Percentiles rank a stretch among this genome's conserved stretches.
phyloP scores from a whole-genome alignment of 23 red algal species.

The Gracilaria domingensis region DNA sequence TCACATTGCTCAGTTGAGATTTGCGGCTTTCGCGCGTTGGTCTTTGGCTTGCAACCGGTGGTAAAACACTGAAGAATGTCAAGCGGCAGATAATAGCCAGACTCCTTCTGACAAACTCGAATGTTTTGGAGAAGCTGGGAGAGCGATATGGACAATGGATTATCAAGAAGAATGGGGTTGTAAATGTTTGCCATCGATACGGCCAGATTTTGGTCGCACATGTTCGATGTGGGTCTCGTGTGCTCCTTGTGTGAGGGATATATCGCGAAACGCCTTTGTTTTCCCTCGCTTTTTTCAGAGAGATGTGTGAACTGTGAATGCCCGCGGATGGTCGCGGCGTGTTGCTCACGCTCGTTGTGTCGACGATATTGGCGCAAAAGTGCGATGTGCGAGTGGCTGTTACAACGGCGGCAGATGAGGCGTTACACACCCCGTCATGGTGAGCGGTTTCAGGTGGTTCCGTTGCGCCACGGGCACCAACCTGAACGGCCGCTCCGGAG shows the following conservation, averaged over 20 bases:
- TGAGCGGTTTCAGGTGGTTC: no score
- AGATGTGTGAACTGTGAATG: no score
- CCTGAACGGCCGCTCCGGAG: no score
- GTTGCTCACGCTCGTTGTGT: not conserved
- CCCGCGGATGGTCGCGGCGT: no score
- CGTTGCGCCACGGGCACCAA: no score
- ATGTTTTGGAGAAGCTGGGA: not conserved
- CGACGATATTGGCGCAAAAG: no score
- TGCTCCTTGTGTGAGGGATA: not conserved
- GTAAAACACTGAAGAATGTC: conserved; percentile 21
- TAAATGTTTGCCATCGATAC: not conserved
- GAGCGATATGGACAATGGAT: not conserved
- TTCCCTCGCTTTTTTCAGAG: no score
- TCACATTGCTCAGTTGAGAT: not conserved
- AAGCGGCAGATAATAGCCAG: not conserved
- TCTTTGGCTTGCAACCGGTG: conserved; percentile 1
- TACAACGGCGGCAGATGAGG: no score
- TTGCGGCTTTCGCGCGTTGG: not conserved
- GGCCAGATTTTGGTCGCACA: not conserved
- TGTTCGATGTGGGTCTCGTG: not conserved
- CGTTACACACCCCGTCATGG: no score
- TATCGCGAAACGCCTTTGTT: no score
- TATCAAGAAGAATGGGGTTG: not conserved
- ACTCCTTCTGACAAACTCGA: conserved; percentile 7
- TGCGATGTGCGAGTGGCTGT: no score